Conservation (phyloP, 2,329 filamentous ascomycete species). For the Trichoderma sp. region DNA sequence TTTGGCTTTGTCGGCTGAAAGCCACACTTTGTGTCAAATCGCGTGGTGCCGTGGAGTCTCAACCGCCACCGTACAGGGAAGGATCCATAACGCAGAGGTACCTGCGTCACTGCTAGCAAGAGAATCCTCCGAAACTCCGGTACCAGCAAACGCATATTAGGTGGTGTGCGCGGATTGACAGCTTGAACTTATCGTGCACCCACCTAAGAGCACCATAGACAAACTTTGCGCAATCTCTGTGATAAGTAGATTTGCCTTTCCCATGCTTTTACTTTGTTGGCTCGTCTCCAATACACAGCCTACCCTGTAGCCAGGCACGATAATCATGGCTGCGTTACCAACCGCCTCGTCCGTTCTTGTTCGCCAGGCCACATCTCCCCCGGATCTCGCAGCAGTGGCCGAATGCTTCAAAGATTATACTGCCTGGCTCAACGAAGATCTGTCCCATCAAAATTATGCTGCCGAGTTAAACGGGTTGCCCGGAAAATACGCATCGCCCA, state of each 20-base stretch:
- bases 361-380: slow-evolving; percentile 23
- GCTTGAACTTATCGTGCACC: not conserved
- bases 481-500: slow-evolving; percentile 28
- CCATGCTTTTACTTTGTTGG: not conserved
- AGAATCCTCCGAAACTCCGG: not conserved
- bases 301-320: not conserved
- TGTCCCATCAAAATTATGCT: slow-evolving; percentile 29
- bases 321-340: not conserved
- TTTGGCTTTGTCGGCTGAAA: not conserved
- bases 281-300: not conserved
- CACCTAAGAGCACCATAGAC: too few species aligned
- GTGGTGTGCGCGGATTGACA: not conserved
- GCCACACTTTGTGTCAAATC: not conserved
- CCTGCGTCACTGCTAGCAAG: too few species aligned
- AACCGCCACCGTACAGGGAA: not conserved
- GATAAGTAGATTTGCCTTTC: not conserved
- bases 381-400: slow-evolving; percentile 23
- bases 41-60: not conserved
- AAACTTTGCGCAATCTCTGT: too few species aligned
- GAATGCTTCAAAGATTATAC: slow-evolving; percentile 28
- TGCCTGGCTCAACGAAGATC: slow-evolving; percentile 28
- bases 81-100: too few species aligned
- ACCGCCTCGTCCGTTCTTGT: slow-evolving; percentile 18
- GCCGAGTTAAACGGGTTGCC: slow-evolving; percentile 26
- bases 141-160: not conserved